Conservation (phyloP, 139 green algal genomes). For the Nannochloris sp. region DNA sequence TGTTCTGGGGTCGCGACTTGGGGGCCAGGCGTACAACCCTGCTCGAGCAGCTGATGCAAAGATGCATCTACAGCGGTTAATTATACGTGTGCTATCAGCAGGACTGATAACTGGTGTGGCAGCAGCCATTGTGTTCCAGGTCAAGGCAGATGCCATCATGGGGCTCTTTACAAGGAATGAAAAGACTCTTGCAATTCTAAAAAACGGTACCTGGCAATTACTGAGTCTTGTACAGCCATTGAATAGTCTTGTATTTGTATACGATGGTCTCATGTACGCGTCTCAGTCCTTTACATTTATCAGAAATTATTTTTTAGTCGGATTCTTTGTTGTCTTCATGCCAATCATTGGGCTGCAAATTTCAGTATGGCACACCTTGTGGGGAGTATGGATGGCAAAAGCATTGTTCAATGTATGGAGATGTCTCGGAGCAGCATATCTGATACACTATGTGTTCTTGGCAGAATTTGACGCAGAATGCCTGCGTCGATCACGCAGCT, state of each 20-base stretch:
- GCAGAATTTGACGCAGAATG: conserved; percentile 9
- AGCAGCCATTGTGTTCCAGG: conserved; percentile 14
- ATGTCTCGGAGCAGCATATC: conserved; percentile 26
- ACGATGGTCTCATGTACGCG: conserved; percentile 53
- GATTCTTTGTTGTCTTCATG: conserved; percentile 43
- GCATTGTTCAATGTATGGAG: conserved; percentile 43
- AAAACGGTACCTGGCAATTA: conserved; percentile 29
- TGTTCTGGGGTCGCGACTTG: conserved; percentile 43
- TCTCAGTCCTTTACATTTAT: conserved; percentile 47
- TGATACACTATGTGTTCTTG: conserved; percentile 37
- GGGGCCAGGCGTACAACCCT: neutral
- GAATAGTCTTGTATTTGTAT: conserved; percentile 55
- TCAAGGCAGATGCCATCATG: conserved; percentile 15
- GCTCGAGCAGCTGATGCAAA: conserved; percentile 4
- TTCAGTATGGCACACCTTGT: conserved; percentile 18
- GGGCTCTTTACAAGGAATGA: conserved; percentile 35
- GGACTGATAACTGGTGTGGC: conserved; percentile 20
- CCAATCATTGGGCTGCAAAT: conserved; percentile 25
- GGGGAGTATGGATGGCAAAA: conserved; percentile 44
- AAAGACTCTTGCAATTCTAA: conserved; percentile 3
- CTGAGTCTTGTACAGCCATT: conserved; percentile 42
- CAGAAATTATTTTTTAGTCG: conserved; percentile 32
- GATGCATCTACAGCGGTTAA: conserved; percentile 23
- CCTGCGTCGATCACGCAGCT: neutral
- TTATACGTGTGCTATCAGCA: conserved; percentile 30